These are phyloP conservation scores for Alternaria angustiovoidea DNA, from an alignment of 2,329 filamentous ascomycete genomes.

Conservation along the genomic window DNA sequence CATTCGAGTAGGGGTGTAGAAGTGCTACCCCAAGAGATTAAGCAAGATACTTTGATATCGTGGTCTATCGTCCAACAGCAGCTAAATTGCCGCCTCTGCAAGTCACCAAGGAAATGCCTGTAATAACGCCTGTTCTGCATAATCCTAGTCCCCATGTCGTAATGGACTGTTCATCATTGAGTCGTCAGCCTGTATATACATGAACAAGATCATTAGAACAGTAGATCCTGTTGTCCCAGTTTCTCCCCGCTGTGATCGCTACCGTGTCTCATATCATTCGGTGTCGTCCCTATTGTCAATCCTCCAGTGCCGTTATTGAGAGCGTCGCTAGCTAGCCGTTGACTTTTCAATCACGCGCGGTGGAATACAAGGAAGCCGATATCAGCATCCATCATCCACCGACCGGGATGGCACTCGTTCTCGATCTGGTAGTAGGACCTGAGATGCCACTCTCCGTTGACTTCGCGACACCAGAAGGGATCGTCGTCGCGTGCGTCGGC, in stretches of 20 bases:
- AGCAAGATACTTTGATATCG: neutral
- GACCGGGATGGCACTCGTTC: slow-evolving; percentile 48
- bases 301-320: neutral
- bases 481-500: slow-evolving; percentile 45
- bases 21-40: neutral
- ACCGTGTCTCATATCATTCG: neutral
- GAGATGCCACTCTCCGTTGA: slow-evolving; percentile 48
- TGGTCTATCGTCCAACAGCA: neutral
- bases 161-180: neutral
- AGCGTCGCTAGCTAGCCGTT: neutral
- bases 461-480: slow-evolving; percentile 50
- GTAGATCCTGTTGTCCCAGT: neutral
- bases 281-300: neutral
- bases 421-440: slow-evolving; percentile 50
- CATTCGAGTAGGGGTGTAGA: neutral
- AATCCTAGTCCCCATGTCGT: neutral
- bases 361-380: slow-evolving; percentile 46
- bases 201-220: neutral
- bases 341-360: slow-evolving; percentile 25
- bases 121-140: neutral
- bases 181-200: neutral
- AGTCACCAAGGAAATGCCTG: neutral
- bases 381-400: slow-evolving; percentile 48
- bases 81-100: neutral
- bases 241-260: neutral